A percentile compares a stretch with the other conserved stretches of the same genome.
Evolutionary conservation across 805 yeast species (phyloP).

Genomic region (Metschnikowia lunata): DNA sequence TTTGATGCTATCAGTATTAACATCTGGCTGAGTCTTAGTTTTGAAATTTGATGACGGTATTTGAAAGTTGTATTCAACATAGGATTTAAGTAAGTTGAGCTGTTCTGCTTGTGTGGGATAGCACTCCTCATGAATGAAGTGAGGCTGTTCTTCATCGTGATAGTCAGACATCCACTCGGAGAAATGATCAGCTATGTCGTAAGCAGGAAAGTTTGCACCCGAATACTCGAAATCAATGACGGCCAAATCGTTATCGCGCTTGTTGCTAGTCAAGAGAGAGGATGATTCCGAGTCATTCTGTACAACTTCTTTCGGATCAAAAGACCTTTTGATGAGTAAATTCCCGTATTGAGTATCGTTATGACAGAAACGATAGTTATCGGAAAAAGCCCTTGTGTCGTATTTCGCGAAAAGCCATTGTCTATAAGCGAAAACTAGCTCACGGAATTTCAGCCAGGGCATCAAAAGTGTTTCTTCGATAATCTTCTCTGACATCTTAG

Average conservation of each 20-base stretch:
- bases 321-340: slow-evolving; percentile 55
- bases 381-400: slow-evolving; percentile 38
- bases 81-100: slow-evolving; percentile 68
- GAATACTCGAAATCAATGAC: slow-evolving; percentile 97
- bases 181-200: slow-evolving; percentile 88
- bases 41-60: slow-evolving; percentile 31
- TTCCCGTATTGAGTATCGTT: slow-evolving; percentile 98
- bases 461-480: slow-evolving; percentile 40
- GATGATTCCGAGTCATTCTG: slow-evolving; percentile 11
- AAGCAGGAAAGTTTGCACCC: slow-evolving; percentile 85
- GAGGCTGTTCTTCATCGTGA: slow-evolving; percentile 51
- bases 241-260: slow-evolving; percentile 53
- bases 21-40: slow-evolving; percentile 13
- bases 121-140: slow-evolving; percentile 48
- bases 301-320: slow-evolving; percentile 47
- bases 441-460: slow-evolving; percentile 48
- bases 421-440: slow-evolving; percentile 48
- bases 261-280: slow-evolving; percentile 21
- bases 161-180: slow-evolving; percentile 98
- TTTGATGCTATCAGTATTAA: slow-evolving; percentile 15
- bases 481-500: slow-evolving; percentile 26
- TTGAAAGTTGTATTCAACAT: slow-evolving; percentile 57
- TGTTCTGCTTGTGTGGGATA: slow-evolving; percentile 72
- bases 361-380: slow-evolving; percentile 76
- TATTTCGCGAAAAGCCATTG: slow-evolving; percentile 57